Base-by-base conservation (phyloP, 2,329 filamentous ascomycete species). In the Teratosphaeria gauchensis region DNA sequence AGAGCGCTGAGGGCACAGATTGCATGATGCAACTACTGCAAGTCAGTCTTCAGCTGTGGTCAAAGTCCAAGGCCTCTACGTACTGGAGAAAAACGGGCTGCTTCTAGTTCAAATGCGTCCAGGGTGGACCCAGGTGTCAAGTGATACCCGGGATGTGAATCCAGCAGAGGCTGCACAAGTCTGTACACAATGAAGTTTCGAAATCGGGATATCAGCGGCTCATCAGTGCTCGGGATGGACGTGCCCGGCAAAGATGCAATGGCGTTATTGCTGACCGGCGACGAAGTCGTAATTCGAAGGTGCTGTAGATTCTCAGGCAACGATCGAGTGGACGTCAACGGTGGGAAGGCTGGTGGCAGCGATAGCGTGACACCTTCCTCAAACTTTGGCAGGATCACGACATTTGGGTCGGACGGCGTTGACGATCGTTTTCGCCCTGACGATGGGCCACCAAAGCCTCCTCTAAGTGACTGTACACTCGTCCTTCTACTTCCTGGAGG, bases 1-100 rank as follows among this genome's bases (percentile, higher is more conserved):
- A 83, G 74, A 19, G 79, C 79, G 28, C 79, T 80, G n/a, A 84
- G 69, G 4, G 81, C 81, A 73, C 82, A 81, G 62, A 84, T 82
- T 7, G 82, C 80, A 65, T 83, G 78, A 54, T 79, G 78, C 57
- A 84, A 75, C 80, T 82, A 56, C 51, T 55, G 24, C n/a, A 21
- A 28, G 54, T 28, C 32, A 35, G 31, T 21, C 32, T 42, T 33
- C 11, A 7, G 12, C 31, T 33, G 19, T 30, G 14, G 33, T 9
- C 8, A 35, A 21, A n/a, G n/a, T 21, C 19, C 7, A n/a, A 48
- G 42, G 42, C 19, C 3, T 4, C 12, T 35, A 75, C 78, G 67
- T 71, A 82, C 80, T 33, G 80, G 80, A 65, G 75, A 76, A 64
- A 82, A 83, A 24, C 66, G 74, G 35, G 69, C 70, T 32, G 80